These are phyloP conservation scores for Colletotrichum spaethianum DNA, from an alignment of 2,329 filamentous ascomycete species.

Conservation along the genomic window DNA sequence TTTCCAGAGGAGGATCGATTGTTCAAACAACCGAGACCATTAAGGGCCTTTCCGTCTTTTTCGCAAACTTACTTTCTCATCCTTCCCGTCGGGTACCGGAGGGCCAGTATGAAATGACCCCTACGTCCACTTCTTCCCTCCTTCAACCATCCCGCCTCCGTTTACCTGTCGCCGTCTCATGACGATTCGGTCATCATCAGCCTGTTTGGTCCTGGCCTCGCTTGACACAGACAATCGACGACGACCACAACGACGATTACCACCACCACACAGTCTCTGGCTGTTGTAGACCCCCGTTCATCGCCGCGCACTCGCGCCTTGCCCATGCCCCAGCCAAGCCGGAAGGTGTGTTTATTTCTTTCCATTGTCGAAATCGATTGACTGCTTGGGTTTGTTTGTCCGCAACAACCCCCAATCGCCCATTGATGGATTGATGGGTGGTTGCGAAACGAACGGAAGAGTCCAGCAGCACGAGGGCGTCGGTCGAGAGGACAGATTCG, in stretches of 20 bases:
- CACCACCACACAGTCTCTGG: not conserved
- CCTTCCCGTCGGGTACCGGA: constrained; percentile 22
- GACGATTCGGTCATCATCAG: constrained; percentile 15
- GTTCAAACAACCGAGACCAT: constrained; percentile 38
- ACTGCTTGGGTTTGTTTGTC: constrained; percentile 4
- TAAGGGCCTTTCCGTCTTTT: constrained; percentile 30
- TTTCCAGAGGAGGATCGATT: constrained; percentile 26
- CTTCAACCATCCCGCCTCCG: constrained; percentile 11
- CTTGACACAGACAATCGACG: constrained; percentile 14
- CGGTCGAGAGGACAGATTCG: constrained; percentile 34
- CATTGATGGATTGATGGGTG: not conserved
- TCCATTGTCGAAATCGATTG: constrained; percentile 2
- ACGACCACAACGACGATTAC: not conserved
- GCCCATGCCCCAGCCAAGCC: constrained; percentile 17
- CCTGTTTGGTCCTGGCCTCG: not conserved
- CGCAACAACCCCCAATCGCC: not conserved
- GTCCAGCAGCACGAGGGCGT: constrained; percentile 8
- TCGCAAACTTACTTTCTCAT: constrained; percentile 28
- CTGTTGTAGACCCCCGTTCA: not conserved
- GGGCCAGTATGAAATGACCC: constrained; percentile 34
- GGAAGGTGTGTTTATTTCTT: constrained; percentile 24
- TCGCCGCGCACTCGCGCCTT: constrained; percentile 19
- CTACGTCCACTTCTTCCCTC: constrained; percentile 32
- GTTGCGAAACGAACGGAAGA: constrained; percentile 21
- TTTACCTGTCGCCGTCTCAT: constrained; percentile 19